These are phyloP conservation scores for Bisporella sp. DNA, from an alignment of 2,329 filamentous ascomycete genomes.

Conservation along the genomic window DNA sequence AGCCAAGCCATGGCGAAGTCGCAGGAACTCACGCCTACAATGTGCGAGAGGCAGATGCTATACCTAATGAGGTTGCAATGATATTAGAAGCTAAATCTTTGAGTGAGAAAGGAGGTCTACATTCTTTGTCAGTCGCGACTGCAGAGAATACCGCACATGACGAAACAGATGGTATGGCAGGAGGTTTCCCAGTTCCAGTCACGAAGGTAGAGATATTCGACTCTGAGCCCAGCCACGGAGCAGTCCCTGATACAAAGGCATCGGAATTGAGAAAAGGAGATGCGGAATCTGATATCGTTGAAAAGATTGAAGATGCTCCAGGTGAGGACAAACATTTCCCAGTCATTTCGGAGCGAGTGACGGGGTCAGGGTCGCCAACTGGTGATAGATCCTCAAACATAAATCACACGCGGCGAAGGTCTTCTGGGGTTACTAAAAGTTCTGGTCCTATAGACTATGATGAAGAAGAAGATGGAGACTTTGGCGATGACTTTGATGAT, in stretches of 20 bases:
- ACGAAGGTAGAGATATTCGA: constrained; percentile 53
- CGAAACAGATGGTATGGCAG: constrained; percentile 23
- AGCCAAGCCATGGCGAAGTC: constrained; percentile 53
- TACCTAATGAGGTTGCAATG: constrained; percentile 51
- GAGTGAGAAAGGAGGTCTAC: constrained; percentile 47
- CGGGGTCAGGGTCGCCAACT: constrained; percentile 52
- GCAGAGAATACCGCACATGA: constrained; percentile 13
- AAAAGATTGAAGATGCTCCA: constrained; percentile 38
- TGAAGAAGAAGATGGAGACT: constrained; percentile 47
- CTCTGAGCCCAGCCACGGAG: constrained; percentile 49
- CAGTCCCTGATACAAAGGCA: constrained; percentile 53
- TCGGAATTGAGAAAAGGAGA: constrained; percentile 49
- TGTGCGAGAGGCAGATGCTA: constrained; percentile 48
- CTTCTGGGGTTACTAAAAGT: constrained; percentile 23
- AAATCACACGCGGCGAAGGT: constrained; percentile 32
- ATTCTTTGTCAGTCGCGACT: constrained; percentile 32
- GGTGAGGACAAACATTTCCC: constrained; percentile 42
- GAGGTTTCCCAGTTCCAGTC: constrained; percentile 43
- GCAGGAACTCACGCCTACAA: constrained; percentile 53
- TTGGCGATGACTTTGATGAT: constrained; percentile 65
- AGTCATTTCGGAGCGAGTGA: constrained; percentile 45
- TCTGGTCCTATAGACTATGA: constrained; percentile 46
- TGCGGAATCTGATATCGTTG: constrained; percentile 54
- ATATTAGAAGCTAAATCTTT: constrained; percentile 38
- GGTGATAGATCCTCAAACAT: constrained; percentile 39